These are phyloP conservation scores for Aspergillus neotritici DNA, from an alignment of 2,329 filamentous ascomycete species.

Conservation along the genomic window DNA sequence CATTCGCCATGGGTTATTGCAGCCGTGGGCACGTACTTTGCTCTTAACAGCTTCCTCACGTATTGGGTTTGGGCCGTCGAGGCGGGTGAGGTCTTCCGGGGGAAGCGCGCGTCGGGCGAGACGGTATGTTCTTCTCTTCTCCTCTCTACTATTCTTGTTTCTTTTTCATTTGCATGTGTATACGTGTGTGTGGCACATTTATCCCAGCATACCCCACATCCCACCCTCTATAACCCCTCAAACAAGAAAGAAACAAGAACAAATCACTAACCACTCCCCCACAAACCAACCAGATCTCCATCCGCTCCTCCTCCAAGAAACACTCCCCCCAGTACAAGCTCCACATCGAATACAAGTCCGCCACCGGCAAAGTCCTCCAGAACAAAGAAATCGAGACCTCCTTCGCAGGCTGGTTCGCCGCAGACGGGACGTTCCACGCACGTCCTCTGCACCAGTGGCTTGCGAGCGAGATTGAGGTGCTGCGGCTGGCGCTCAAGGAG, in stretches of 20 bases:
- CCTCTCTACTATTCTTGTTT: background rate
- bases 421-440: constrained; percentile 54
- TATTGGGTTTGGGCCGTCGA: constrained; percentile 83
- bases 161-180: background rate
- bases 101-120: constrained; percentile 62
- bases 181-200: no score
- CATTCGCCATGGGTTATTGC: constrained; percentile 68
- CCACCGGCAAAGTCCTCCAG: constrained; percentile 36
- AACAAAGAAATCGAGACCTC: constrained; percentile 49
- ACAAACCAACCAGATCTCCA: constrained; percentile 62
- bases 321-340: constrained; percentile 76
- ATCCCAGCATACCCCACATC: no score
- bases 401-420: constrained; percentile 57
- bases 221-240: no score
- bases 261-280: no score
- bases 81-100: constrained; percentile 74
- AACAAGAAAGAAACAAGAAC: no score
- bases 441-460: constrained; percentile 60
- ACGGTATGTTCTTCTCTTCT: constrained; percentile 41
- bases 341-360: constrained; percentile 48
- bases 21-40: constrained; percentile 72
- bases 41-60: constrained; percentile 71
- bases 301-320: constrained; percentile 69
- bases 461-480: constrained; percentile 50
- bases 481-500: constrained; percentile 46